Evolutionary conservation across 257 asterid genomes (phyloP), one percentile per base, ranked within the genome.

Genomic region (Solanum dulcamara): DNA sequence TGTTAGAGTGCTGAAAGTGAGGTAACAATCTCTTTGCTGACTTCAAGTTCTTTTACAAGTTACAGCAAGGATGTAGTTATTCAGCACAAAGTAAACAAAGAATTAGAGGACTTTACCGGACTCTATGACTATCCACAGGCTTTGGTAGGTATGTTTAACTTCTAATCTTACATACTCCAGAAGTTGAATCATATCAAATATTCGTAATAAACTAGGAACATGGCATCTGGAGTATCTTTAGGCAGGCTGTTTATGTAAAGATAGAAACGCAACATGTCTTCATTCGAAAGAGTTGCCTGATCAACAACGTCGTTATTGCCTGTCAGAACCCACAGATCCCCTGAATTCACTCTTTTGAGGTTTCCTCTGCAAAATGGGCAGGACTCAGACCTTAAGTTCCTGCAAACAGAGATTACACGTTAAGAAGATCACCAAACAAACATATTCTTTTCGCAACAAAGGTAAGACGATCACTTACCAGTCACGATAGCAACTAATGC

Each of bases 401-500:
- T 93, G 87, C 59, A 81, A 53, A 84, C 7, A 83, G 18, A 48
- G 11, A 37, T 18, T 17, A 44, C 13, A 0, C 15, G 37, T 44
- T 75, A 4, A 75, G 60, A 75, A 7, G 4, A 44, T 44, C 26
- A 44, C 81, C 59, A 17, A 4, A 75, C 59, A 44, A 42, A 24
- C 35, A 7, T 26, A 15, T 75, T 30, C 82, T 26, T 74, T 44
- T 24, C 35, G 24, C 57, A 14, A 26, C 1, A 42, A 75, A 75
- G 12, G 37, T 44, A 55, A 26, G 5, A 44, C n/a, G n/a, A 72
- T 17, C 20, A 50, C 68, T 64, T 89, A 93, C 99, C 98, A 94
- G 74, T 94, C 98, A 62, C 90, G 96, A 35, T 92, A 96, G 86
- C 99, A 96, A 87, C 92, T 94, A 80, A 96, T 93, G 87, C 99